A percentile compares a stretch with the other conserved stretches of the same genome.
These are phyloP conservation scores for Kwoniella botswanensis DNA, from an alignment of 768 basidiomycete species.

Conservation along the genomic window DNA sequence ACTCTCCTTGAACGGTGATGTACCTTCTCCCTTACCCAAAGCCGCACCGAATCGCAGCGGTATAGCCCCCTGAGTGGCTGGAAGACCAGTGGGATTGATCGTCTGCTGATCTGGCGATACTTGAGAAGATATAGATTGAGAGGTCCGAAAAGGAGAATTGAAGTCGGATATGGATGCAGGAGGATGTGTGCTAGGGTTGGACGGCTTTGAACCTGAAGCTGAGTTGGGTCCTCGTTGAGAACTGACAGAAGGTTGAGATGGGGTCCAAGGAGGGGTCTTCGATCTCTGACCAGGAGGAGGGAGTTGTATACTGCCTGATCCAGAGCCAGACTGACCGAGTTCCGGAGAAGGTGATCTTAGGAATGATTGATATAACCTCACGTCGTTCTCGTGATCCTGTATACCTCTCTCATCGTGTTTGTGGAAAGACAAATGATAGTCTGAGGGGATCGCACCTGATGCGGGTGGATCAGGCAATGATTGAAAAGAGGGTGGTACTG, in stretches of 20 bases:
- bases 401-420: background rate
- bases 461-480: slow-evolving; percentile 7
- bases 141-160: background rate
- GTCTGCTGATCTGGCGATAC: background rate
- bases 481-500: slow-evolving; percentile 24
- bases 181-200: background rate
- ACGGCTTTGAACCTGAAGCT: background rate
- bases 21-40: background rate
- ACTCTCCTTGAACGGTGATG: background rate
- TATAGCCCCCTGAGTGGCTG: background rate
- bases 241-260: background rate
- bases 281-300: slow-evolving; percentile 15
- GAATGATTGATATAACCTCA: slow-evolving; percentile 14
- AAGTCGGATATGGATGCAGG: background rate
- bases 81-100: background rate
- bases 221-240: background rate
- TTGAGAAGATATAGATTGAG: slow-evolving; percentile 1
- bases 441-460: background rate
- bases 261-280: slow-evolving; percentile 7
- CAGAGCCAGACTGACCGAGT: slow-evolving; percentile 1
- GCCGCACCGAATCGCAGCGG: slow-evolving; percentile 18
- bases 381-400: slow-evolving; percentile 16
- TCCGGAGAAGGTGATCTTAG: slow-evolving; percentile 18
- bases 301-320: slow-evolving; percentile 3
- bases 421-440: background rate